A percentile compares a stretch with the other conserved stretches of the same genome.
These are phyloP conservation scores for Golubevia pallescens DNA, from an alignment of 1,284 basidiomycete species.

Conservation along the genomic window DNA sequence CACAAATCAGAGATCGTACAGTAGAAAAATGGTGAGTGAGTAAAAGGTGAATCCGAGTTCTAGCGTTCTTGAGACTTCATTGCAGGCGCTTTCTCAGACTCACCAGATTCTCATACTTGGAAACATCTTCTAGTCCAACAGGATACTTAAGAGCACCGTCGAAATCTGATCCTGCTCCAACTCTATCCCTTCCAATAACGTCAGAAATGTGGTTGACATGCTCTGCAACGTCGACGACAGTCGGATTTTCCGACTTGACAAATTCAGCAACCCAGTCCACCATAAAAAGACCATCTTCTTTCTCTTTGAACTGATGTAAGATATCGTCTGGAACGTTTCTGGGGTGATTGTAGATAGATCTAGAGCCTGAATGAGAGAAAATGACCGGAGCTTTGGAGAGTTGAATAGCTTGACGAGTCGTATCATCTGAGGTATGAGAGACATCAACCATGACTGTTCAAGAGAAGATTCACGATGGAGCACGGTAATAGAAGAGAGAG, in stretches of 20 bases:
- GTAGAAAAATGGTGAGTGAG: neutral
- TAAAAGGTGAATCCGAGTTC: neutral
- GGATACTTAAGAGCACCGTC: slow-evolving; percentile 15
- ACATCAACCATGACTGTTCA: slow-evolving; percentile 26
- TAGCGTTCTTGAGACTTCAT: neutral
- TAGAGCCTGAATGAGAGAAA: slow-evolving; percentile 25
- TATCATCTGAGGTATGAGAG: slow-evolving; percentile 21
- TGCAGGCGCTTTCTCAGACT: neutral
- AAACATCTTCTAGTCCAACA: slow-evolving; percentile 18
- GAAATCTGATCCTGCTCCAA: slow-evolving; percentile 23
- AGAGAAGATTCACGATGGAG: neutral
- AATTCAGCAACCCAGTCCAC: slow-evolving; percentile 16
- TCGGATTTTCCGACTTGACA: slow-evolving; percentile 10
- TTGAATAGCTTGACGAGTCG: slow-evolving; percentile 17
- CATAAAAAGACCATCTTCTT: slow-evolving; percentile 12
- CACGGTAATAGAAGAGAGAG: neutral
- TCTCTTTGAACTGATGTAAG: slow-evolving; percentile 5
- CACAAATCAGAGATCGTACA: neutral
- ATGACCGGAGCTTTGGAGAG: slow-evolving; percentile 18
- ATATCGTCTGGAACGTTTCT: slow-evolving; percentile 27
- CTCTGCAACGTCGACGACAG: slow-evolving; percentile 17
- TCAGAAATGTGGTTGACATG: slow-evolving; percentile 24
- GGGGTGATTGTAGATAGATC: slow-evolving; percentile 18
- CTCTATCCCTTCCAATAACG: slow-evolving; percentile 14
- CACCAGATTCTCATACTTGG: slow-evolving; percentile 14